Base-by-base conservation (phyloP, 2,329 filamentous ascomycete genomes). In the Ilyonectria robusta region DNA sequence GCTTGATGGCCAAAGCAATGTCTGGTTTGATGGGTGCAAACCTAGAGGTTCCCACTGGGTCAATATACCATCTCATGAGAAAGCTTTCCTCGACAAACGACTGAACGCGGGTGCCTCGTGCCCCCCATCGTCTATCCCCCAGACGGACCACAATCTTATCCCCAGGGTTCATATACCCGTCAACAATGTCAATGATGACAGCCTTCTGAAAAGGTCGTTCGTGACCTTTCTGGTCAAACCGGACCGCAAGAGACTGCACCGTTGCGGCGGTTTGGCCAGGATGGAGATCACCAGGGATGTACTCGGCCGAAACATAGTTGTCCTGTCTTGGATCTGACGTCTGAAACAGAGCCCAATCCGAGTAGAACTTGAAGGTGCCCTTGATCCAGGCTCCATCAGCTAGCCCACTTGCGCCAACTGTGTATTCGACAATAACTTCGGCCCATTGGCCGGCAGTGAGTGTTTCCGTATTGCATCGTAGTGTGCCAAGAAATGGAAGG, bases 281-380 rank as follows among this genome's bases (percentile, higher is more conserved):
- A 31, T 71, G 68, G 9, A 80, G 63, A 5, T 69, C 47, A 1
- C 70, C 71, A 1, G 78, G 63, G 6, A 66, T 29, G 40, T 81
- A 80, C 62, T 80, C 77, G 1, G 78, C 77, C 13, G 77, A 78
- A 7, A 80, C 73, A 59, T 80, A 79, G 55, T 80, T 79, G 48
- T 79, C 74, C 23, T 68, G 47, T 15, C 31, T 69, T 4, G 69
- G 72, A 57, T 79, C 72, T 1, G 79, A 77, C 3, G 78, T 80
- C 59, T 80, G 78, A 54, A 79, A 80, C 1, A 80, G 65, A 3
- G 77, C 78, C 79, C 78, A 80, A 66, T 80, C 78, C 33, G 78
- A 80, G 67, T 81, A 81, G 44, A 81, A 81, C 50, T 81, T 80
- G 73, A 81, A 81, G 0, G 79, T 81, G 2, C 79, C 79, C 59